Evolutionary conservation across 352 stramenopile genomes (phyloP).

Genomic region (Phytophthora kernoviae): DNA sequence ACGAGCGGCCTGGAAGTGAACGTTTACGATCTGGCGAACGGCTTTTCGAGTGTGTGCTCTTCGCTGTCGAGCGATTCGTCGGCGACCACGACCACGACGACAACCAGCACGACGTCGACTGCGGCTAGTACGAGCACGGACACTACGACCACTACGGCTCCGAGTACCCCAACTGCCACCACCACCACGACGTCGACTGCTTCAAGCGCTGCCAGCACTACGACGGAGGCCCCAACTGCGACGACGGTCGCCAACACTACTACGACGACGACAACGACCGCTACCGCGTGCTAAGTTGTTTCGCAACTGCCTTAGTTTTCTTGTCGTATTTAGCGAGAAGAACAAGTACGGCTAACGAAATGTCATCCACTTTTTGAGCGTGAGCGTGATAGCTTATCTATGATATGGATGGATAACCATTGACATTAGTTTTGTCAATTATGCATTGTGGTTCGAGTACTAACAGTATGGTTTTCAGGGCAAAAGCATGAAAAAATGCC

Average conservation of each 20-base stretch:
- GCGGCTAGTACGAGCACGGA: constrained; percentile 1
- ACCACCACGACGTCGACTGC: not conserved
- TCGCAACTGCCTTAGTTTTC: not conserved
- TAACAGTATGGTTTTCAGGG: no score
- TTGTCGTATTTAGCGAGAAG: not conserved
- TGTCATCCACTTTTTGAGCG: not conserved
- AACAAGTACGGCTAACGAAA: constrained; percentile 2
- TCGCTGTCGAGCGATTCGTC: constrained; percentile 12
- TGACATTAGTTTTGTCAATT: no score
- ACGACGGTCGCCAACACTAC: not conserved
- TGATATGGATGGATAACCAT: no score
- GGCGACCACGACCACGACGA: constrained; percentile 7
- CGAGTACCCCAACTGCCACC: constrained; percentile 1
- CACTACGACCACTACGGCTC: constrained; percentile 6
- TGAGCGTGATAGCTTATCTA: not conserved
- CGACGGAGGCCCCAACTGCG: not conserved
- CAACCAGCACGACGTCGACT: constrained; percentile 1
- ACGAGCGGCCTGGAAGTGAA: constrained; percentile 32
- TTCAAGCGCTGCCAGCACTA: not conserved
- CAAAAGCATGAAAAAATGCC: no score
- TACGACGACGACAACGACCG: not conserved
- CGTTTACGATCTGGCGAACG: constrained; percentile 23
- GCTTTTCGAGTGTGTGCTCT: constrained; percentile 16
- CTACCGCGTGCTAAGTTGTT: constrained; percentile 7
- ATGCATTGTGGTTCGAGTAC: no score